A percentile compares a stretch with the other conserved stretches of the same genome.
Evolutionary conservation across 345 rosid species (phyloP).

Genomic region (Melaleuca alternifolia): DNA sequence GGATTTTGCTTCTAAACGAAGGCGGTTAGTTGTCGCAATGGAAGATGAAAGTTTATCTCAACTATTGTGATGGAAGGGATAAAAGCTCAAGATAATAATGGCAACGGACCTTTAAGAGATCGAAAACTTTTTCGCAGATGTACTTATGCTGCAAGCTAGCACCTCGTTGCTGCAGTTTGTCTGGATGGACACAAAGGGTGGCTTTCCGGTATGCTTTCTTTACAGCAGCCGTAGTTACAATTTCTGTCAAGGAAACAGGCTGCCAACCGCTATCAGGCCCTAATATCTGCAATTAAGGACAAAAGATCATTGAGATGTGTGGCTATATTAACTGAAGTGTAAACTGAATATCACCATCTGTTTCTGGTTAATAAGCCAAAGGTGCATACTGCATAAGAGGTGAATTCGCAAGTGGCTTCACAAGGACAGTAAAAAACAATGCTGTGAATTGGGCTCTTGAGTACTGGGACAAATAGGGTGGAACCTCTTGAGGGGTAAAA

Average conservation of each 20-base stretch:
- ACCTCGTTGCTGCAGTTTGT: slow-evolving; percentile 94
- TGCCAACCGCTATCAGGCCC: slow-evolving; percentile 95
- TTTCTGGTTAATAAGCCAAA: neutral
- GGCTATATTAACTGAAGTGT: neutral
- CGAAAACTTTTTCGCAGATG: slow-evolving; percentile 87
- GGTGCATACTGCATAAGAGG: neutral
- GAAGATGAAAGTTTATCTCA: neutral
- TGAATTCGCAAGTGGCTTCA: neutral
- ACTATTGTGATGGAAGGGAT: neutral
- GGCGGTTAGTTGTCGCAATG: neutral
- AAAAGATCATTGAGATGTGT: neutral
- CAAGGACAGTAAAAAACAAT: neutral
- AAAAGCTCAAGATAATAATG: neutral
- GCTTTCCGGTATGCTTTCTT: slow-evolving; percentile 92
- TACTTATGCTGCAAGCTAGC: slow-evolving; percentile 88
- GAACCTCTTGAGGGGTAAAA: neutral
- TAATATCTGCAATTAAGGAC: slow-evolving; percentile 46
- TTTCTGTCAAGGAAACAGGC: slow-evolving; percentile 69
- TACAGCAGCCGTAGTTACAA: slow-evolving; percentile 55
- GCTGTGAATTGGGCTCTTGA: neutral
- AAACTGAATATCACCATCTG: neutral
- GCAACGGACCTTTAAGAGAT: slow-evolving; percentile 68
- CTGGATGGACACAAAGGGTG: slow-evolving; percentile 85
- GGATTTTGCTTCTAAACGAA: neutral
- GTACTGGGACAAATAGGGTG: neutral